Conservation (phyloP, 2,329 filamentous ascomycete genomes). For the Paracoccidioides brasiliensis region DNA sequence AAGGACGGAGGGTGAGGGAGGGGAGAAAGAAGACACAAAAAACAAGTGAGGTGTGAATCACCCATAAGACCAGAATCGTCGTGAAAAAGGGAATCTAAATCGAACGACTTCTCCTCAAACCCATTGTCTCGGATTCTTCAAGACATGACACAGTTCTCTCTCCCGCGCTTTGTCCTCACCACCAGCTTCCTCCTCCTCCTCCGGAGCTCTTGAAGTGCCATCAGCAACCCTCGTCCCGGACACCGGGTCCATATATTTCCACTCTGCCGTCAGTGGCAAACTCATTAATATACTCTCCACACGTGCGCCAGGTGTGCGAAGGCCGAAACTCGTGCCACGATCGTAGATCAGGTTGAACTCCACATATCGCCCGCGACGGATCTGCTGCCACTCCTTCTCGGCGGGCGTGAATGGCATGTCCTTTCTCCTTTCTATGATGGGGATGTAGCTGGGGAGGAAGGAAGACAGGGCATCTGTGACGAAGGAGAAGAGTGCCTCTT, state of each 20-base stretch:
- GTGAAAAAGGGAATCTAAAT: slow-evolving; percentile 5
- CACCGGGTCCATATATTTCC: slow-evolving; percentile 79
- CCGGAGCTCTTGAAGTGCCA: slow-evolving; percentile 3
- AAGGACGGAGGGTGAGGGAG: neutral
- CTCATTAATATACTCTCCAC: slow-evolving; percentile 98
- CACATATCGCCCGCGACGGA: slow-evolving; percentile 86
- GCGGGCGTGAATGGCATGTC: slow-evolving; percentile 77
- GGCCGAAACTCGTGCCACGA: slow-evolving; percentile 81
- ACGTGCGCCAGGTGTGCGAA: slow-evolving; percentile 81
- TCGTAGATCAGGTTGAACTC: slow-evolving; percentile 98
- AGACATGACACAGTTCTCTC: slow-evolving; percentile 62
- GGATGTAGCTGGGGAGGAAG: slow-evolving; percentile 82
- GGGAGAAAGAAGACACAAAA: neutral
- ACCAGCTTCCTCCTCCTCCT: slow-evolving; percentile 48
- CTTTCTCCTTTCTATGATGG: slow-evolving; percentile 77
- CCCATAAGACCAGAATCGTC: neutral
- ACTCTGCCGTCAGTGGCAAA: slow-evolving; percentile 78
- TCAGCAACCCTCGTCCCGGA: slow-evolving; percentile 31
- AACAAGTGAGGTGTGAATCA: neutral
- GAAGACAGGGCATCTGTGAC: slow-evolving; percentile 71
- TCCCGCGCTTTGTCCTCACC: slow-evolving; percentile 40
- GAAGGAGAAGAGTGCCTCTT: slow-evolving; percentile 82
- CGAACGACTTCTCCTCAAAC: slow-evolving; percentile 24
- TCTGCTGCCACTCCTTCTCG: slow-evolving; percentile 94
- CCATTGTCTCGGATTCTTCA: slow-evolving; percentile 51